Base-by-base conservation (phyloP, 495 filamentous ascomycete species). In the Choiromyces venosus region DNA sequence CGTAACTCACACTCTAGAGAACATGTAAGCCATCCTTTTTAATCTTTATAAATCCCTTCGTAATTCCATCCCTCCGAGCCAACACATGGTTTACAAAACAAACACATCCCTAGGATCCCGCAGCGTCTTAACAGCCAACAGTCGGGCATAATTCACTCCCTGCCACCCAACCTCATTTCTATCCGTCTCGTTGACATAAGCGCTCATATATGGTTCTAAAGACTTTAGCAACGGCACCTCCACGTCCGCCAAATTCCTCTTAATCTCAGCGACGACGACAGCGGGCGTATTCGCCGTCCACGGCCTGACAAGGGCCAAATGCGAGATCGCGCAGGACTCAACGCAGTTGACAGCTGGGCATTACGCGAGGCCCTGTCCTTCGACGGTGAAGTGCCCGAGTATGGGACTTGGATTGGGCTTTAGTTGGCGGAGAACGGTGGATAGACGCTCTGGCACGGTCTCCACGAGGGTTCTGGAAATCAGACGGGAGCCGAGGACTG, bases 151-250 rank as follows among this genome's bases (percentile, higher is more conserved):
- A 67, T 87, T 86, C 18, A 81, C 78, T 1, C 86, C 86, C 67
- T 83, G 80, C 82, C 84, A 87, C 16, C 84, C 81, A 46, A 78
- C 71, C 37, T 85, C 85, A 66, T 84, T 84, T 6, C 79, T 74
- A 68, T 86, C 84, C 0, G 82, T 85, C 78, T 87, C 84, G 69
- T 87, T 88, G 73, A 83, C 37, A 74, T 86, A 86, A 4, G 83
- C 79, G 7, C 86, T 85, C 67, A 83, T 82, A 66, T 81, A 77
- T 35, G 82, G 83, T 18, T 85, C 85, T 36, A 87, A 74, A 14
- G 83, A 82, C 36, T 84, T 83, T 7, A 86, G 79, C 35, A 84
- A 81, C 8, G 82, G 78, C 14, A 86, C 84, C 36, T 79, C 67
- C 7, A 82, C 78, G 21, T 83, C 81, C 1, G 82, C 83, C 70